Percentiles rank a stretch among this genome's conserved stretches.
Evolutionary conservation across 2,329 filamentous ascomycete genomes (phyloP).

Genomic region (Aspergillus ochraceus): DNA sequence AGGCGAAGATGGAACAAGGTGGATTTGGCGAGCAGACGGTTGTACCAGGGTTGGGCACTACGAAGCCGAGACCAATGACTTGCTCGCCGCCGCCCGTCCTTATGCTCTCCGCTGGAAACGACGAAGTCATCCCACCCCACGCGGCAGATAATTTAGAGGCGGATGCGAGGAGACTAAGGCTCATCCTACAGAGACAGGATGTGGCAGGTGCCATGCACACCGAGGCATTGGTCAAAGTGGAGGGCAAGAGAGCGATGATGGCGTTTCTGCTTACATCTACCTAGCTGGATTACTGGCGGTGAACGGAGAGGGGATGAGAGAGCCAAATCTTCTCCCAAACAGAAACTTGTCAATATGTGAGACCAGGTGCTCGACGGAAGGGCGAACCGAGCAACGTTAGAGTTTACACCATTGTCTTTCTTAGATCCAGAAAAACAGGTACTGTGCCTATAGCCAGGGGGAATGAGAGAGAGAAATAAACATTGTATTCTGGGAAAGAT

Average conservation of each 20-base stretch:
- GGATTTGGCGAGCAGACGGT: too few species aligned
- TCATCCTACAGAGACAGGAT: constrained; percentile 39
- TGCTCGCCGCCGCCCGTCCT: constrained; percentile 32
- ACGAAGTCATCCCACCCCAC: constrained; percentile 45
- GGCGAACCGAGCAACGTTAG: too few species aligned
- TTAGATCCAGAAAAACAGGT: too few species aligned
- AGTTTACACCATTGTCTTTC: too few species aligned
- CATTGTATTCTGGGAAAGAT: not conserved
- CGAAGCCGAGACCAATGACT: not conserved
- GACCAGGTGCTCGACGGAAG: too few species aligned
- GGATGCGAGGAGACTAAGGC: constrained; percentile 32
- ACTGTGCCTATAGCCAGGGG: too few species aligned
- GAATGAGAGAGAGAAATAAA: too few species aligned
- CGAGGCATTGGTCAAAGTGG: constrained; percentile 45
- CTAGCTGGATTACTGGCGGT: not conserved
- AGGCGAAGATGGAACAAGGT: too few species aligned
- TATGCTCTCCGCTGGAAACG: constrained; percentile 43
- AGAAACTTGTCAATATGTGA: too few species aligned
- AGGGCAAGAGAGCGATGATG: constrained; percentile 44
- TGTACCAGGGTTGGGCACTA: not conserved
- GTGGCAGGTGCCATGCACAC: constrained; percentile 52
- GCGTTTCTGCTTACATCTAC: constrained; percentile 15
- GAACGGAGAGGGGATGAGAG: too few species aligned
- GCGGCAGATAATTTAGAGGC: constrained; percentile 37
- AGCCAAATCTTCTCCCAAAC: too few species aligned